Evolutionary conservation across 495 filamentous ascomycete species (phyloP), one percentile per base, ranked within the genome.

Genomic region (Pyronema domesticum): DNA sequence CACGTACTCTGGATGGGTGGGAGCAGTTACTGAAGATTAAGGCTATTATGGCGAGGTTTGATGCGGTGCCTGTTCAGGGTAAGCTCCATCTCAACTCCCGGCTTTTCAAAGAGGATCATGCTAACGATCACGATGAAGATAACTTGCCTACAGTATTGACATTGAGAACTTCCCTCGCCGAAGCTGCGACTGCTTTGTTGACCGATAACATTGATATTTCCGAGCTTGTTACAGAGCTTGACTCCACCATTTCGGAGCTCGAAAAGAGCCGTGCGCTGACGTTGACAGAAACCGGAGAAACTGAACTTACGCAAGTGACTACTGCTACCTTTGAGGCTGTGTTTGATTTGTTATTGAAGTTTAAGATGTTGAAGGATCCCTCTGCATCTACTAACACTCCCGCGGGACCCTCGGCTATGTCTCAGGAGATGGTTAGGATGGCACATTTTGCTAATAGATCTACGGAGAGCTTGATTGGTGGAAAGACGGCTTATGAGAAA

Each of bases 11-110:
- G 34, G 49, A 62, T 5, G 73, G 75, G 36, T 66, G 83, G 44
- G 55, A 68, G 10, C 69, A 74, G 6, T 66, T 81, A 11, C 56
- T 76, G 9, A 69, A 76, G 13, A 66, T 94, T 61, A 82, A 89
- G 64, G 65, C 66, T 3, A 75, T 91, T n/a, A 82, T 81, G 0
- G 74, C 76, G 42, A 72, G 80, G 33, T 93, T 96, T 58, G 88
- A 94, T 62, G 63, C 70, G 7, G 59, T 78, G 52, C 70, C 68
- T 34, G 68, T 73, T 66, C 17, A 68, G 68, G 45, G 68, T 76
- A 37, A 66, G 72, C 37, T 37, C 72, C 43, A n/a, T 46, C n/a
- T n/a, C n/a, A n/a, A n/a, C n/a, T n/a, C n/a, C n/a, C n/a, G n/a
- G n/a, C n/a, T n/a, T n/a, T n/a, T n/a, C n/a, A n/a, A n/a, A n/a